phyloP scores from a whole-genome alignment of 805 yeast genomes.

The Metschnikowia similis region DNA sequence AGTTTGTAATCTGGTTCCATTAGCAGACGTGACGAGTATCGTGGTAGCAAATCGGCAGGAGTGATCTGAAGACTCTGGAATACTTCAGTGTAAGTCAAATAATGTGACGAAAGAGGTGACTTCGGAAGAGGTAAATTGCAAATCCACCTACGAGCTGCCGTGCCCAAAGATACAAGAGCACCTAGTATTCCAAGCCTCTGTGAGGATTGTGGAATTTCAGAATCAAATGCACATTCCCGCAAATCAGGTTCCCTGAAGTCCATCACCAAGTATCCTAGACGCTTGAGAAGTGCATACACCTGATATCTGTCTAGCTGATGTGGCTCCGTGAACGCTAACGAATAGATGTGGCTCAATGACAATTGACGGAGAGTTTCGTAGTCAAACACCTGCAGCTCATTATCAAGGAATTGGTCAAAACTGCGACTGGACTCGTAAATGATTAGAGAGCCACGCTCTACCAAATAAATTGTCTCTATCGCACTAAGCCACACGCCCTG shows the following conservation, averaged over 20 bases:
- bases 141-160: background rate
- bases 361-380: constrained; percentile 31
- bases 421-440: constrained; percentile 23
- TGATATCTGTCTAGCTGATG: constrained; percentile 50
- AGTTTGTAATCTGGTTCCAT: constrained; percentile 24
- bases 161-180: background rate
- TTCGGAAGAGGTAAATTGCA: background rate
- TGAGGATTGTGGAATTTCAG: background rate
- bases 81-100: constrained; percentile 22
- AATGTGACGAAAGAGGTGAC: constrained; percentile 17
- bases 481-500: constrained; percentile 47
- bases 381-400: constrained; percentile 21
- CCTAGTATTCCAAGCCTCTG: background rate
- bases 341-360: constrained; percentile 62
- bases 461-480: constrained; percentile 71
- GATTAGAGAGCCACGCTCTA: constrained; percentile 65
- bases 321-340: constrained; percentile 39
- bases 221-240: background rate
- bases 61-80: constrained; percentile 21
- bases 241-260: constrained; percentile 11
- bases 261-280: constrained; percentile 67
- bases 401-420: constrained; percentile 20
- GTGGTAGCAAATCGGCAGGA: constrained; percentile 15
- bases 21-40: constrained; percentile 5
- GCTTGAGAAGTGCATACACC: constrained; percentile 69